phyloP scores from a whole-genome alignment of 2,329 filamentous ascomycete species.

The Monilinia fructigena region DNA sequence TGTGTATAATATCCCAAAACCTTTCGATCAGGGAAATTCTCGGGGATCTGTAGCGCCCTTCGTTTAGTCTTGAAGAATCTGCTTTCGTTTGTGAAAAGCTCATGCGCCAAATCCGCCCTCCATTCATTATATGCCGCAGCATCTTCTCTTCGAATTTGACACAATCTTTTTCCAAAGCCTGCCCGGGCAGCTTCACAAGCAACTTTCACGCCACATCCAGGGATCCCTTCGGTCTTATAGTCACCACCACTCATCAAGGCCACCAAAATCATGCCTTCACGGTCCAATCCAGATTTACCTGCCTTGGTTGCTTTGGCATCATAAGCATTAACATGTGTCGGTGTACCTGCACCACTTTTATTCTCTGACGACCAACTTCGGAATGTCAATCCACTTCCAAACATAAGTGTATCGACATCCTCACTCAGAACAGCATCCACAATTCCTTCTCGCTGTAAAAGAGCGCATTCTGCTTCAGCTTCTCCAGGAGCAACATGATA shows the following conservation, averaged over 20 bases:
- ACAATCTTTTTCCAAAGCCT: slow-evolving; percentile 78
- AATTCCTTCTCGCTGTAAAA: slow-evolving; percentile 75
- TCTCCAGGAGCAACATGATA: slow-evolving; percentile 88
- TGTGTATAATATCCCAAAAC: slow-evolving; percentile 85
- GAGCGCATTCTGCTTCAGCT: slow-evolving; percentile 91
- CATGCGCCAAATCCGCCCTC: slow-evolving; percentile 69
- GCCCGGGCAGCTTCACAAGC: slow-evolving; percentile 88
- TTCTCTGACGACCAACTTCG: slow-evolving; percentile 80
- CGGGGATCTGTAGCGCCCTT: slow-evolving; percentile 70
- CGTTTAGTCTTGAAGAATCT: slow-evolving; percentile 77
- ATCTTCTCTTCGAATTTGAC: slow-evolving; percentile 61
- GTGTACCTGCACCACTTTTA: slow-evolving; percentile 59
- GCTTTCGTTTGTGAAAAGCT: slow-evolving; percentile 80
- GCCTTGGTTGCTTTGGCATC: slow-evolving; percentile 58
- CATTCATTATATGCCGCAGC: slow-evolving; percentile 61
- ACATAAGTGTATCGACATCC: slow-evolving; percentile 97
- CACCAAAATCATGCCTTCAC: slow-evolving; percentile 88
- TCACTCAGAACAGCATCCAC: slow-evolving; percentile 95
- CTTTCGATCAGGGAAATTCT: slow-evolving; percentile 75
- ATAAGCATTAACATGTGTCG: slow-evolving; percentile 86
- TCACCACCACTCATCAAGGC: slow-evolving; percentile 95
- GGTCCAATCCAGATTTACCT: slow-evolving; percentile 60
- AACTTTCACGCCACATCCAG: slow-evolving; percentile 81
- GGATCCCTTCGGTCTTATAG: slow-evolving; percentile 84
- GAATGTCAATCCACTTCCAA: slow-evolving; percentile 77